Evolutionary conservation across 1,139 yeast species (phyloP).

Genomic region (Blastobotrys ciferrii): DNA sequence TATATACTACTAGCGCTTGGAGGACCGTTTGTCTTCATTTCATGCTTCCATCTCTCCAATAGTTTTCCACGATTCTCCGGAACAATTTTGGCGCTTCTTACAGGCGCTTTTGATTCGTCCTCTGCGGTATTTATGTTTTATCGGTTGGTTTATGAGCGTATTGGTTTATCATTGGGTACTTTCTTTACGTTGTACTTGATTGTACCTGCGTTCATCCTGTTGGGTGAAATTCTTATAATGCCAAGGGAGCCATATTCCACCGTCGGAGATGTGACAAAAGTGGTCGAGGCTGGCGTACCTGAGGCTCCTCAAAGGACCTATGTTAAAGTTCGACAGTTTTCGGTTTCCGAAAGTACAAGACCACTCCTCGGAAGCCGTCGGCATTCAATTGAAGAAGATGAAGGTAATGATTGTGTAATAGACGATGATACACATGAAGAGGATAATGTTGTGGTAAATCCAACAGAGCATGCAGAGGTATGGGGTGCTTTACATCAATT

Average conservation of each 20-base stretch:
- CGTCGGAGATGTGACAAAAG: constrained; percentile 1
- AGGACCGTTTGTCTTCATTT: constrained; percentile 78
- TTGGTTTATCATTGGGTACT: constrained; percentile 1
- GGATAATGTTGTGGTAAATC: constrained; percentile 39
- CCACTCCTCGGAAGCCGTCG: not conserved
- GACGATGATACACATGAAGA: not conserved
- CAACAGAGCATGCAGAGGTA: constrained; percentile 54
- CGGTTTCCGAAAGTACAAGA: not conserved
- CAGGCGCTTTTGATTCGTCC: constrained; percentile 79
- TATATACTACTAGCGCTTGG: constrained; percentile 69
- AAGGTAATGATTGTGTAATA: not conserved
- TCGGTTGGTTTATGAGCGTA: constrained; percentile 52
- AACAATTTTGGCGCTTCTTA: constrained; percentile 62
- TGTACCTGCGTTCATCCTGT: constrained; percentile 70
- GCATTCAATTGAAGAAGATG: not conserved
- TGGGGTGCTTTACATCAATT: constrained; percentile 81
- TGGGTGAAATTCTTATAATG: constrained; percentile 52
- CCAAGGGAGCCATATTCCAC: not conserved
- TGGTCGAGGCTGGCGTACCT: constrained; percentile 6
- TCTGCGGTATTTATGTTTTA: constrained; percentile 70
- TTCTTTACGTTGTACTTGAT: constrained; percentile 67
- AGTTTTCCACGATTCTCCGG: constrained; percentile 73
- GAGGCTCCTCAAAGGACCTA: constrained; percentile 3
- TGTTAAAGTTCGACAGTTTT: constrained; percentile 8
- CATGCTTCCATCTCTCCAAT: constrained; percentile 73